A percentile compares a stretch with the other conserved stretches of the same genome.
Conservation (phyloP, 805 yeast species). For the Ogataea neopini region DNA sequence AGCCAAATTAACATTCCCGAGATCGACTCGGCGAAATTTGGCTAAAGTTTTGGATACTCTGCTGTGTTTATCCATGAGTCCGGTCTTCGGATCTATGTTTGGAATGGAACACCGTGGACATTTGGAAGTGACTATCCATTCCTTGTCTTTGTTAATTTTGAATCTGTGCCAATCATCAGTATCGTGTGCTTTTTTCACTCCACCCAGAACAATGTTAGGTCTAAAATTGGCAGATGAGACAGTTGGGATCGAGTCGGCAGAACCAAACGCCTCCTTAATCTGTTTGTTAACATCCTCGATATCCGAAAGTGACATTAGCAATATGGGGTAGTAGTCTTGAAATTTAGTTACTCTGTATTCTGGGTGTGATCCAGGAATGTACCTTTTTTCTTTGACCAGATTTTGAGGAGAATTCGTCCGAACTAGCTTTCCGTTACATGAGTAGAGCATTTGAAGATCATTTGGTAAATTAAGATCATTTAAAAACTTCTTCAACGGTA, state of each 20-base stretch:
- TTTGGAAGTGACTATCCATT: conserved; percentile 30
- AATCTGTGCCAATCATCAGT: conserved; percentile 29
- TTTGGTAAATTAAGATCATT: conserved; percentile 14
- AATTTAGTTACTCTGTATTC: conserved; percentile 25
- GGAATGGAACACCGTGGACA: conserved; percentile 33
- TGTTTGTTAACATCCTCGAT: conserved; percentile 19
- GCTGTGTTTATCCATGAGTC: conserved; percentile 16
- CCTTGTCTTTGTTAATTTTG: conserved; percentile 11
- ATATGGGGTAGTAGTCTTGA: conserved; percentile 31
- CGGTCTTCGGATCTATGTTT: conserved; percentile 24
- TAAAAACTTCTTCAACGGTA: conserved; percentile 18
- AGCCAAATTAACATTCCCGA: conserved; percentile 16
- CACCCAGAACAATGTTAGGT: conserved; percentile 26
- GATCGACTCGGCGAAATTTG: conserved; percentile 26
- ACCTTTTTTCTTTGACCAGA: conserved; percentile 7
- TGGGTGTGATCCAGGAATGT: conserved; percentile 10
- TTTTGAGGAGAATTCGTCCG: conserved; percentile 26
- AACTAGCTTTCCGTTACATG: conserved; percentile 27
- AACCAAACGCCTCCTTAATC: conserved; percentile 7
- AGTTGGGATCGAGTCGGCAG: not conserved
- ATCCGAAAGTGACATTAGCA: conserved; percentile 26
- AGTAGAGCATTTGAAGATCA: conserved; percentile 22
- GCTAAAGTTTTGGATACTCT: conserved; percentile 25
- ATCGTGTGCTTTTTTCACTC: conserved; percentile 20
- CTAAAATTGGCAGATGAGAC: conserved; percentile 22